Evolutionary conservation across 129 eudicot species (phyloP).

Genomic region (Erigeron canadensis): DNA sequence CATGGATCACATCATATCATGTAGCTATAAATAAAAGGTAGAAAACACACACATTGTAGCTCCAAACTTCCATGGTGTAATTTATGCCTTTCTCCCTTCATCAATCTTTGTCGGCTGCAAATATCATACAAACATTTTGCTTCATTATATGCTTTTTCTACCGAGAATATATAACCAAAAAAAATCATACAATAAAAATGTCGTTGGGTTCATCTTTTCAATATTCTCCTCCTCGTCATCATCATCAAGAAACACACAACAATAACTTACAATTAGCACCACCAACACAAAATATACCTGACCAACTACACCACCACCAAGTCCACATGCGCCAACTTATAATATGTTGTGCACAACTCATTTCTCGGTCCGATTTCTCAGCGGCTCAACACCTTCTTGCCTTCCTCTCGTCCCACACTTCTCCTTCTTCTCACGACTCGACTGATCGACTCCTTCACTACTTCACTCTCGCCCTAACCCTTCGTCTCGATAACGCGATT

Average conservation of each 20-base stretch:
- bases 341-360: slow-evolving; percentile 61
- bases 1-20: background rate
- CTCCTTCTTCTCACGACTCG: slow-evolving; percentile 57
- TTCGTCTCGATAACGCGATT: slow-evolving; percentile 40
- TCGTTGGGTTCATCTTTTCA: background rate
- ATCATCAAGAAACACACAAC: background rate
- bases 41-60: background rate
- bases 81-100: background rate
- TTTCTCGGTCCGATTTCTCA: slow-evolving; percentile 56
- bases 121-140: background rate
- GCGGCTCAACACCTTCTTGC: slow-evolving; percentile 61
- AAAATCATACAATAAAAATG: background rate
- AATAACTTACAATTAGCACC: background rate
- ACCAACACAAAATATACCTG: slow-evolving; percentile 16
- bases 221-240: slow-evolving; percentile 12
- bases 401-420: slow-evolving; percentile 44
- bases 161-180: background rate
- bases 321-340: slow-evolving; percentile 34
- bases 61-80: background rate
- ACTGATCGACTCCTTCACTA: slow-evolving; percentile 53
- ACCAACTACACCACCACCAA: slow-evolving; percentile 28
- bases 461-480: slow-evolving; percentile 50
- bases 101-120: background rate
- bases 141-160: background rate
- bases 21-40: background rate